Percentiles rank a stretch among this genome's conserved stretches.
Evolutionary conservation across 2,329 filamentous ascomycete genomes (phyloP).

Genomic region (Apiospora kogelbergensis): DNA sequence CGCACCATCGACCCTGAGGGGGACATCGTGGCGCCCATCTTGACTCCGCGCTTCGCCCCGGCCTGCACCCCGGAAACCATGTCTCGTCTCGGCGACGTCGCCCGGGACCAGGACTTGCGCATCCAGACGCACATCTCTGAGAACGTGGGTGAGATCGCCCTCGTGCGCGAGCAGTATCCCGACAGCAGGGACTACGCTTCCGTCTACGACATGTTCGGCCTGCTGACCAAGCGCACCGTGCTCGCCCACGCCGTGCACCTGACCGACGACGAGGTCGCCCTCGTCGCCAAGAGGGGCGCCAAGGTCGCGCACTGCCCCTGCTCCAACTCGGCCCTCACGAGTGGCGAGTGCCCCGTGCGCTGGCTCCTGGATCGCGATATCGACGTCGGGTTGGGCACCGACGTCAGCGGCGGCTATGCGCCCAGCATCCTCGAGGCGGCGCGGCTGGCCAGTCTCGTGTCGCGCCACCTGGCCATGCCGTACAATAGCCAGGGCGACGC

Average conservation of each 20-base stretch:
- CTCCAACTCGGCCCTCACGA: slow-evolving; percentile 80
- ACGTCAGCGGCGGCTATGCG: slow-evolving; percentile 86
- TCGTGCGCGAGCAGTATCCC: slow-evolving; percentile 73
- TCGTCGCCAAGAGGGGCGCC: slow-evolving; percentile 60
- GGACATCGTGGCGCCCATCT: slow-evolving; percentile 70
- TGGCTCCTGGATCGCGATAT: slow-evolving; percentile 73
- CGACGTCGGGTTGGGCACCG: slow-evolving; percentile 83
- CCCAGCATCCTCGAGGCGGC: slow-evolving; percentile 81
- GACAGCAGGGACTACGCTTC: slow-evolving; percentile 63
- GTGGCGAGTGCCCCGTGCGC: slow-evolving; percentile 74
- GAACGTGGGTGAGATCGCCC: slow-evolving; percentile 69
- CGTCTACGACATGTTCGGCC: slow-evolving; percentile 73
- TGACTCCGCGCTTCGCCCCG: slow-evolving; percentile 73
- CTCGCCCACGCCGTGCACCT: slow-evolving; percentile 86
- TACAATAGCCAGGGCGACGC: slow-evolving; percentile 22
- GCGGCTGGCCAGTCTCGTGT: slow-evolving; percentile 77
- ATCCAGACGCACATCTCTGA: slow-evolving; percentile 91
- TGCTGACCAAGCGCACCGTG: slow-evolving; percentile 73
- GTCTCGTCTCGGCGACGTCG: slow-evolving; percentile 61
- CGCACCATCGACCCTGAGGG: slow-evolving; percentile 62
- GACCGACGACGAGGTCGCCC: slow-evolving; percentile 59
- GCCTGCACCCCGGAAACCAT: slow-evolving; percentile 63
- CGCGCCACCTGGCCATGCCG: slow-evolving; percentile 65
- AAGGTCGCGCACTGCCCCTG: slow-evolving; percentile 86
- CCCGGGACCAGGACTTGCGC: slow-evolving; percentile 60